Evolutionary conservation across 202 grass and related monocot genomes (phyloP).

Genomic region (Carex arenaria): DNA sequence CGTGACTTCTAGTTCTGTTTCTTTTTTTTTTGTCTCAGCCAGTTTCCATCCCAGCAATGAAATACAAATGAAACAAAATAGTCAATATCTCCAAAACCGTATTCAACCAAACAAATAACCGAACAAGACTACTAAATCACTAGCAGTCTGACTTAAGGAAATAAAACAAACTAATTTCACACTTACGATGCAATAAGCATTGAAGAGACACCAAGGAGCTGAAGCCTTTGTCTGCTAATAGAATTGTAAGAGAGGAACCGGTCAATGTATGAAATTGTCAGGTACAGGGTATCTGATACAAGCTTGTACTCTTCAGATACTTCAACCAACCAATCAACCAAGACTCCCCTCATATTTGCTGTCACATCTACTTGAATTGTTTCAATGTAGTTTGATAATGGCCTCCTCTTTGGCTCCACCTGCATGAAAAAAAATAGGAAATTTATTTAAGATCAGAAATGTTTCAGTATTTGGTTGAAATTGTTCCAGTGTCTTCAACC

Average conservation of each 20-base stretch:
- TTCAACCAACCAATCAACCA: constrained; percentile 86
- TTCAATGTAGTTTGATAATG: constrained; percentile 59
- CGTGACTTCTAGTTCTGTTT: background rate
- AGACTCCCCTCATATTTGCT: constrained; percentile 56
- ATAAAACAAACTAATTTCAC: background rate
- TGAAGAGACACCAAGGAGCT: constrained; percentile 70
- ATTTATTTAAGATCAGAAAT: background rate
- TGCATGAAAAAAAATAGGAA: constrained; percentile 19
- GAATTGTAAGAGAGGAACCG: constrained; percentile 64
- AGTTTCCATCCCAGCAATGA: background rate
- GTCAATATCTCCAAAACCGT: background rate
- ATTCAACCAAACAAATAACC: background rate
- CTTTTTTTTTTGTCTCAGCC: background rate
- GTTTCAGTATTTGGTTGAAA: background rate
- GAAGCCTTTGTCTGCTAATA: constrained; percentile 47
- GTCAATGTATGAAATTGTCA: constrained; percentile 69
- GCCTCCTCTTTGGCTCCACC: constrained; percentile 49
- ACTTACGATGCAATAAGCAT: constrained; percentile 89
- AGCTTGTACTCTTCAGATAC: constrained; percentile 87
- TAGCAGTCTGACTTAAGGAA: background rate
- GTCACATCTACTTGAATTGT: constrained; percentile 62
- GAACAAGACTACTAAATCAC: background rate
- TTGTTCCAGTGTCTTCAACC: background rate
- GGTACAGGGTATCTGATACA: constrained; percentile 67
- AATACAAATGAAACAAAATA: background rate